Conservation (phyloP, 2,329 filamentous ascomycete species). For the Sarocladiaceae sp. region DNA sequence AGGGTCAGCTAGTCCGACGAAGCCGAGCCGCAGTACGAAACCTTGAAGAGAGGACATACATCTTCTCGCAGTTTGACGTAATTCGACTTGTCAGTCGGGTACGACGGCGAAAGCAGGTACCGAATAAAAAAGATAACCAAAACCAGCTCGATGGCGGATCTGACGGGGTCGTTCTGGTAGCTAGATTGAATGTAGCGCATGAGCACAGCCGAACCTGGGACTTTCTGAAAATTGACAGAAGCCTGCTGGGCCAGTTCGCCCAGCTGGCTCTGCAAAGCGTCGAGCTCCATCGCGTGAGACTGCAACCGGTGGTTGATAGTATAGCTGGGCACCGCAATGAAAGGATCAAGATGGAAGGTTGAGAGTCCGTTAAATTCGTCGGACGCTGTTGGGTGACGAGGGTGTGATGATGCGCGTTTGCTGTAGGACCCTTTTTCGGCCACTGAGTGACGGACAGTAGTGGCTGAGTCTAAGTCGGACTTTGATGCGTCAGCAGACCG, state of each 20-base stretch:
- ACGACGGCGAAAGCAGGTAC: slow-evolving; percentile 87
- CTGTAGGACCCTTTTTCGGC: neutral
- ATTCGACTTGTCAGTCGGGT: slow-evolving; percentile 85
- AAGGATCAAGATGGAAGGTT: neutral
- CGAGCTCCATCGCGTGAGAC: slow-evolving; percentile 64
- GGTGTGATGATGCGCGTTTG: neutral
- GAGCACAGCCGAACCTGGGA: slow-evolving; percentile 91
- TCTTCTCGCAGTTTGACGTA: slow-evolving; percentile 87
- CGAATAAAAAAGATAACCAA: slow-evolving; percentile 93
- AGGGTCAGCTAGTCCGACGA: neutral
- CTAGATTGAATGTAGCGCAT: slow-evolving; percentile 94
- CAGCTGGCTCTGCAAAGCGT: slow-evolving; percentile 51
- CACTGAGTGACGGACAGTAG: neutral
- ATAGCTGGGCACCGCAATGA: neutral
- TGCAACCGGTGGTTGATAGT: neutral
- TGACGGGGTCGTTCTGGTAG: slow-evolving; percentile 94
- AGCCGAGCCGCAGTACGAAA: neutral
- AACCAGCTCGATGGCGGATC: slow-evolving; percentile 88
- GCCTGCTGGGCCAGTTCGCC: slow-evolving; percentile 48
- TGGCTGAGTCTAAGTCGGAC: neutral
- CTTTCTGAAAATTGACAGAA: slow-evolving; percentile 71
- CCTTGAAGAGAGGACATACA: slow-evolving; percentile 22
- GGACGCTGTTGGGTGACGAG: neutral
- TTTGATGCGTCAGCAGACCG: slow-evolving; percentile 4
- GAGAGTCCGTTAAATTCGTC: no score